These are phyloP conservation scores for Suhomyces choctaworum DNA, from an alignment of 1,139 yeast species.

Conservation along the genomic window DNA sequence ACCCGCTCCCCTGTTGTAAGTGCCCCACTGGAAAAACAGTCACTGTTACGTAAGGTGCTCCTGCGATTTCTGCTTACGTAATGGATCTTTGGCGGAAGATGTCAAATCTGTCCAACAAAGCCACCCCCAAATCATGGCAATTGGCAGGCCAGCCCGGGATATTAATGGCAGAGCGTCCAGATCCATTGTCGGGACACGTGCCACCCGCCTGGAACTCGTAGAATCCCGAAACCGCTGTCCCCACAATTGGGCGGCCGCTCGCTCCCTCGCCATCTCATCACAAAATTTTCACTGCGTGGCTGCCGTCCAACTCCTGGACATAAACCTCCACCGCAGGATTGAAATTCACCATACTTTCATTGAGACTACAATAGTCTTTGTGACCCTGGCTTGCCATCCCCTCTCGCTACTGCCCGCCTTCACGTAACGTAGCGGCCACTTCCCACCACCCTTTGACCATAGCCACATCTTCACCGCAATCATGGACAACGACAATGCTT, in stretches of 20 bases:
- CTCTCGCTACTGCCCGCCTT: constrained; percentile 1
- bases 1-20: no score
- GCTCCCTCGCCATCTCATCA: constrained; percentile 10
- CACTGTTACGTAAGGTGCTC: constrained; percentile 6
- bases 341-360: constrained; percentile 3
- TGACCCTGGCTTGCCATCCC: not conserved
- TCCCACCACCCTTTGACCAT: not conserved
- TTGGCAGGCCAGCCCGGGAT: not conserved
- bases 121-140: no score
- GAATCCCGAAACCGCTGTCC: not conserved
- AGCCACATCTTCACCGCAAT: constrained; percentile 3
- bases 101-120: no score
- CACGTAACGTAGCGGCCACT: not conserved
- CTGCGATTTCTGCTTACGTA: not conserved
- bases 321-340: constrained; percentile 6
- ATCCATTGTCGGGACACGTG: not conserved
- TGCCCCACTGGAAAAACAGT: constrained; percentile 11
- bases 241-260: not conserved
- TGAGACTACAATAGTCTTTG: constrained; percentile 5
- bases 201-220: not conserved
- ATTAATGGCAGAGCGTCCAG: not conserved
- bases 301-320: constrained; percentile 5
- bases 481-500: constrained; percentile 16
- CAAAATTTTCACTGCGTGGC: constrained; percentile 15
- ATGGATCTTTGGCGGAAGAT: no score